Percentiles rank a stretch among this genome's conserved stretches.
Conservation (phyloP, 1,284 basidiomycete genomes). For the Stereum hirsutum region DNA sequence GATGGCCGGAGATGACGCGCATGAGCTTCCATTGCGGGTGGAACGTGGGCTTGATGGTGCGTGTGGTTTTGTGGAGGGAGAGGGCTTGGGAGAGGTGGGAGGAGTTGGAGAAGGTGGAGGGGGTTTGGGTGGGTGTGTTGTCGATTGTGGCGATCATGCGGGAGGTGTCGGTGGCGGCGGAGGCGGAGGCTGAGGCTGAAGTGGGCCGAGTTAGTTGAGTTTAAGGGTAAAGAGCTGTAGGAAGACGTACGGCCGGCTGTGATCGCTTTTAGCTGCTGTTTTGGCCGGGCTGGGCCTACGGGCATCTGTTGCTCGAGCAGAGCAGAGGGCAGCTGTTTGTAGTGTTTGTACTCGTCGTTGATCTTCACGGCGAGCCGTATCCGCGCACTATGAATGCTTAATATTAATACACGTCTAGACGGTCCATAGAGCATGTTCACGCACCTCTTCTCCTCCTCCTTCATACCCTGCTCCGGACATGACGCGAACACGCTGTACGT, state of each 20-base stretch:
- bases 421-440: conserved; percentile 9
- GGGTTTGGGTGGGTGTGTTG: conserved; percentile 50
- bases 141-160: conserved; percentile 64
- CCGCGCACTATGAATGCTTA: conserved; percentile 39
- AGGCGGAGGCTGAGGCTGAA: conserved; percentile 7
- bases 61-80: conserved; percentile 82
- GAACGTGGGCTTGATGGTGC: conserved; percentile 89
- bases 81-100: conserved; percentile 77
- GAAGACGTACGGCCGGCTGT: conserved; percentile 56
- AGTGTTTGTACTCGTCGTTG: conserved; percentile 82
- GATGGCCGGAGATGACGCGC: conserved; percentile 94
- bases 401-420: conserved; percentile 2
- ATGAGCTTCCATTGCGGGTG: conserved; percentile 96
- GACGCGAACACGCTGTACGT: conserved; percentile 63
- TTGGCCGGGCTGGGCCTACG: conserved; percentile 70
- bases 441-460: conserved; percentile 65
- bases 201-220: neutral
- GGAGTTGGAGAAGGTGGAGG: conserved; percentile 57
- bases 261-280: conserved; percentile 55
- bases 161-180: conserved; percentile 41
- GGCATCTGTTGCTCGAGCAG: conserved; percentile 75
- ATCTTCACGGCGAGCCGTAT: conserved; percentile 69
- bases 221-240: too few relatives aligned
- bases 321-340: conserved; percentile 76
- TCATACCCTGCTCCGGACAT: conserved; percentile 46